Evolutionary conservation across 371 early-diverging fungal species (phyloP), one percentile per base, ranked within the genome.

Genomic region (Funneliformis caledonium): DNA sequence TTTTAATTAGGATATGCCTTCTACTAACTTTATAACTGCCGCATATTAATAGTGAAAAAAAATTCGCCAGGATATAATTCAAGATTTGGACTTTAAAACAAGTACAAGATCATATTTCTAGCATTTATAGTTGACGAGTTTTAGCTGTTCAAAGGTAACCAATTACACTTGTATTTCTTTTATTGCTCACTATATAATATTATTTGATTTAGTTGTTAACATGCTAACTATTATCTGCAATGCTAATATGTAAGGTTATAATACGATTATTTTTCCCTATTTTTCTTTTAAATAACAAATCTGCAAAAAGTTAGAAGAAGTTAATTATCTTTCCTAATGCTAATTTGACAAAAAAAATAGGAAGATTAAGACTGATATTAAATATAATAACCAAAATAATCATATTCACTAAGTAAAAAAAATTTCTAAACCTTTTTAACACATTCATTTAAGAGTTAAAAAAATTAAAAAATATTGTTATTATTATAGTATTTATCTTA

Each of bases 401-500:
- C 31, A 52, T 4, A 72, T 72, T 52, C 56, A 72, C 16, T 56
- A 72, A 22, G 1, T 72, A 72, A 45, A 72, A 72, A 72, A 72
- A 3, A 72, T 72, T 72, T 72, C 56, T 19, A 72, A 72, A 52
- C 73, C 73, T 72, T 72, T 52, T 0, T 56, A 72, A 72, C 73
- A 72, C 50, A 72, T 72, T 47, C 19, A 72, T 52, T 42, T 72
- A 0, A 1, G 9, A 33, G 69, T 19, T 19, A 37, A 22, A 5
- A 43, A 69, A 4, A 22, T 69, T 0, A 47, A 45, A 47, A 72
- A 52, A 48, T 16, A 72, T 47, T 72, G 73, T 47, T 22, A 47
- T 48, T 14, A 22, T 8, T 56, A 14, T 3, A 22, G 73, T 6
- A 1, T 72, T 52, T 72, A 72, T 50, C 47, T 72, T 9, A 45